phyloP scores from a whole-genome alignment of 83 land plant genomes.

The Picea abies region DNA sequence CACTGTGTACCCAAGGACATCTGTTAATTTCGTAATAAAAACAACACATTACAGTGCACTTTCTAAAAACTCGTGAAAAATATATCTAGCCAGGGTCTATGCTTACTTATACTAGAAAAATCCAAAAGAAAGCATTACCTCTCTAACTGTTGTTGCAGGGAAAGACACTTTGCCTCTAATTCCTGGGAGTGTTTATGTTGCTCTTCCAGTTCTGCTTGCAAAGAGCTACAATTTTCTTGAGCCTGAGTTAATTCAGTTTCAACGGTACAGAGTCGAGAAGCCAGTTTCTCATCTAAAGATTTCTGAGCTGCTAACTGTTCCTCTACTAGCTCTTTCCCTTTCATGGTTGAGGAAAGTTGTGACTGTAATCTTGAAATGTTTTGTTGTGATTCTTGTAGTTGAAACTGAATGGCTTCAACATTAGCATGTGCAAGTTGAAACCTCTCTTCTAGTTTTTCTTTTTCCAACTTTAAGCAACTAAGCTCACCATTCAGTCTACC shows the following conservation, averaged over 20 bases:
- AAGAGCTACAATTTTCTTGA: slow-evolving; percentile 13
- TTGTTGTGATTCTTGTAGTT: slow-evolving; percentile 4
- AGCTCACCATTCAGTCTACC: neutral
- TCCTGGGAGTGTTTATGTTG: neutral
- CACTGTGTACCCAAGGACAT: too few species aligned
- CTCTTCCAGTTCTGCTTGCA: slow-evolving; percentile 16
- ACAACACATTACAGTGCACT: neutral
- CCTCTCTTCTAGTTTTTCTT: slow-evolving; percentile 10
- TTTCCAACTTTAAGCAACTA: slow-evolving; percentile 9
- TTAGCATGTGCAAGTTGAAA: neutral
- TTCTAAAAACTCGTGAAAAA: neutral
- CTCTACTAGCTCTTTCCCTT: neutral
- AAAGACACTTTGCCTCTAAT: slow-evolving; percentile 18
- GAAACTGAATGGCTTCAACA: slow-evolving; percentile 2
- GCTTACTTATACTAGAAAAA: neutral
- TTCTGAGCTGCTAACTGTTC: neutral
- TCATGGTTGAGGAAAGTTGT: neutral
- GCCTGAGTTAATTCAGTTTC: neutral
- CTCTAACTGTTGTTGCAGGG: neutral
- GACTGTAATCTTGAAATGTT: neutral
- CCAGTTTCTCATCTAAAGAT: slow-evolving; percentile 6
- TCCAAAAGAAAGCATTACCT: neutral
- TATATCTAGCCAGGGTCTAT: neutral
- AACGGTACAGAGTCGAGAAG: neutral
- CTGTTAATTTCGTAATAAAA: neutral